A percentile compares a stretch with the other conserved stretches of the same genome.
These are phyloP conservation scores for Amanita rubescens DNA, from an alignment of 768 basidiomycete species.

Conservation along the genomic window DNA sequence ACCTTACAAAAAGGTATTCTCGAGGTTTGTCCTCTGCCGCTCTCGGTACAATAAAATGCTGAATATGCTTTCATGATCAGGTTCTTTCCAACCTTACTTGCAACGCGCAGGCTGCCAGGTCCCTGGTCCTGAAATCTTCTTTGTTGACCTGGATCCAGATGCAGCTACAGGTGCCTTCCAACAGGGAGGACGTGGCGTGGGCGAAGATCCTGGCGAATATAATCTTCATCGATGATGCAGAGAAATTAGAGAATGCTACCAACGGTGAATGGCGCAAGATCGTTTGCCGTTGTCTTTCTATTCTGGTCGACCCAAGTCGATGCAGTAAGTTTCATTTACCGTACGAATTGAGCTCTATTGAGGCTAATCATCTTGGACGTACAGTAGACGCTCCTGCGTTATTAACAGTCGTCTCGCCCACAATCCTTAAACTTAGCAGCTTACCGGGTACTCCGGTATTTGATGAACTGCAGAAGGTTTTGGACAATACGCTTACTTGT, in stretches of 20 bases:
- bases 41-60: background rate
- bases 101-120: slow-evolving; percentile 59
- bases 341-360: too few species aligned
- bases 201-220: slow-evolving; percentile 61
- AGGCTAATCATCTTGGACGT: background rate
- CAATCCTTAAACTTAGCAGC: slow-evolving; percentile 1
- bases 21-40: slow-evolving; percentile 41
- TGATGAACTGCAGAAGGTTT: background rate
- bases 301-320: slow-evolving; percentile 4
- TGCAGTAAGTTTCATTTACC: slow-evolving; percentile 19
- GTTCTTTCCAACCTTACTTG: slow-evolving; percentile 70
- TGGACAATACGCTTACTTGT: background rate
- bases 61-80: slow-evolving; percentile 25
- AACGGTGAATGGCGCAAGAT: slow-evolving; percentile 54
- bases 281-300: slow-evolving; percentile 43
- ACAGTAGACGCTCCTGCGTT: background rate
- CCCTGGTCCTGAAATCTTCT: slow-evolving; percentile 63
- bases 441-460: background rate
- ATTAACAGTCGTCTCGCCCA: background rate
- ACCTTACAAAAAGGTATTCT: slow-evolving; percentile 51
- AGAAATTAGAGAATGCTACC: slow-evolving; percentile 47
- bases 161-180: slow-evolving; percentile 39
- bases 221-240: slow-evolving; percentile 37
- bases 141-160: slow-evolving; percentile 81
- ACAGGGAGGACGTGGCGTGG: slow-evolving; percentile 48